Base-by-base conservation (phyloP, 2,329 filamentous ascomycete species). In the Pyrenochaeta sp. region DNA sequence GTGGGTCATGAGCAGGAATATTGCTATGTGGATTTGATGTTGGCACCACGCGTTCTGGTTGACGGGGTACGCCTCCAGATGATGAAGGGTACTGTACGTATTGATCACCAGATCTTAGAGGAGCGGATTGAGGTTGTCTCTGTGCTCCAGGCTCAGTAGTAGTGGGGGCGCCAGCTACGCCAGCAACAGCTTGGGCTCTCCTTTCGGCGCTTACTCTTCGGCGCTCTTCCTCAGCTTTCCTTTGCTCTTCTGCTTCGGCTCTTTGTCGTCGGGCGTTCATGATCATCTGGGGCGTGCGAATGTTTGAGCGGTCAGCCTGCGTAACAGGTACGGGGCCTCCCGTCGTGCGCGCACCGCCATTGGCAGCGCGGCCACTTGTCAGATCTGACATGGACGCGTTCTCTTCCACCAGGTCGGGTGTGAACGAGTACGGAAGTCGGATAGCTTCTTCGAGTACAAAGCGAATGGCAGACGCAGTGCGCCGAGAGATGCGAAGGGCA, bases 361-460 rank as follows among this genome's bases (percentile, higher is more conserved):
- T 87, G 68, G 81, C 78, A 68, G 79, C 79, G 55, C 85, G 83
- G 59, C 81, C 84, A 73, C 87, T 86, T 72, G 87, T 84, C 69
- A 97, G 84, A 77, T 97, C 93, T 68, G 93, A 91, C 93, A 99
- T 98, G 72, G 88, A 87, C 68, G 93, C 91, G 85, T 91, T 90
- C 82, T 96, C 91, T 83, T 99, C 95, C 60, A 89, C 85, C 67
- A 89, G 81, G 78, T 97, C 93, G 25, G 91, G 85, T 8, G 93
- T 96, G 79, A 98, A 96, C 48, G 88, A 83, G 66, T 92, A 86
- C 2, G 94, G 93, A 46, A 90, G 86, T 67, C 93, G 90, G 66
- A 98, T 85, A 37, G 92, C 92, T 81, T 96, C 92, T 82, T 98
- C 93, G 56, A 98, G 87, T 37, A 93, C 88, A 82, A 91, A 98